Evolutionary conservation across 139 green algal species (phyloP).

Genomic region (Chlamydomonas applanata): DNA sequence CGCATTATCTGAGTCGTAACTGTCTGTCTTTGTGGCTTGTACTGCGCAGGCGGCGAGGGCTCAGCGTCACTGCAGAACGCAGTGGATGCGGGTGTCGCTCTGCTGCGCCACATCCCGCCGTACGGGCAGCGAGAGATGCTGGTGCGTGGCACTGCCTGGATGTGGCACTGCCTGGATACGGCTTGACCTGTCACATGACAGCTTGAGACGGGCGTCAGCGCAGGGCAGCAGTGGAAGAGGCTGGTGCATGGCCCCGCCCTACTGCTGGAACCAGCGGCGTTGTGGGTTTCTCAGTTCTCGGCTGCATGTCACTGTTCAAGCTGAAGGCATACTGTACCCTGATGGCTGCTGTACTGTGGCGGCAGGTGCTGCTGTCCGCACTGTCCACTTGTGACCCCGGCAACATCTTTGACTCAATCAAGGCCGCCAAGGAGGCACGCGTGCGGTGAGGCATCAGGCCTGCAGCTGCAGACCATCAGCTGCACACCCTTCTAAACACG

Average conservation of each 20-base stretch:
- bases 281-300: no score
- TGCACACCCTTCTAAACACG: no score
- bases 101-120: conserved; percentile 68
- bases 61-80: conserved; percentile 85
- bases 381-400: conserved; percentile 91
- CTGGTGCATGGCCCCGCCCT: no score
- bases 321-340: neutral
- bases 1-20: no score
- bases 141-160: neutral
- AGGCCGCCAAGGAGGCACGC: conserved; percentile 37
- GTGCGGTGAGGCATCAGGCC: conserved; percentile 33
- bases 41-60: conserved; percentile 37
- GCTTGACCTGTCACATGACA: no score
- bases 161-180: no score
- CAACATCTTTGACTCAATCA: conserved; percentile 78
- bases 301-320: neutral
- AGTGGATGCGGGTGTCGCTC: conserved; percentile 63
- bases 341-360: neutral
- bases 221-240: no score
- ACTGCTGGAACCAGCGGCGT: no score
- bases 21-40: no score
- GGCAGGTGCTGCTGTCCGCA: conserved; percentile 77
- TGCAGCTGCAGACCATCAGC: neutral
- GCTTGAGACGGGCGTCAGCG: no score
- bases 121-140: conserved; percentile 77